Percentiles rank a stretch among this genome's conserved stretches.
Evolutionary conservation across 2,329 filamentous ascomycete genomes (phyloP).

Genomic region (Xylaria arbuscula): DNA sequence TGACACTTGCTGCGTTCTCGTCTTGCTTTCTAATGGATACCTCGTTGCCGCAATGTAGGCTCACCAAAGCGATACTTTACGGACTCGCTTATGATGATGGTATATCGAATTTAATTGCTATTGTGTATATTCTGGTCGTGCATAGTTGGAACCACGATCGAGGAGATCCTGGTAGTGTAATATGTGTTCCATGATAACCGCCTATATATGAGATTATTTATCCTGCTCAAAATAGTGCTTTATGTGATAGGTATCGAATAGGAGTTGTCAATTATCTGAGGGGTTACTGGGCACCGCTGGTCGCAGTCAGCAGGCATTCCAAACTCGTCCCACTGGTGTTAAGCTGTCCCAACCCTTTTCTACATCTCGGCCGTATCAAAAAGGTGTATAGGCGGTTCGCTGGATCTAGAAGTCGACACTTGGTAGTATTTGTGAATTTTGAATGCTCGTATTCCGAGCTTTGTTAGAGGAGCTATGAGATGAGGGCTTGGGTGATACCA

Average conservation of each 20-base stretch:
- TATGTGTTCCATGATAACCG: constrained; percentile 19
- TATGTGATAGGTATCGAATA: neutral
- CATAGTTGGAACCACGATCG: constrained; percentile 3
- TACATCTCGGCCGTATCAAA: neutral
- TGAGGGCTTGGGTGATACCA: too few species aligned
- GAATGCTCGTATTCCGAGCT: too few species aligned
- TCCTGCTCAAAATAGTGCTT: constrained; percentile 1
- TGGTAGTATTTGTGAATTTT: too few species aligned
- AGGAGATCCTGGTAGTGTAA: constrained; percentile 28
- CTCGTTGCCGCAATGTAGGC: constrained; percentile 48
- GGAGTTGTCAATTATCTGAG: neutral
- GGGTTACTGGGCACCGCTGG: neutral
- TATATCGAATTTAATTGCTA: constrained; percentile 51
- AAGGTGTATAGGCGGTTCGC: too few species aligned
- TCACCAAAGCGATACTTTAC: constrained; percentile 41
- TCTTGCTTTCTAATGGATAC: constrained; percentile 51
- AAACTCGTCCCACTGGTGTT: neutral
- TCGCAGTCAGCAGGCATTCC: neutral
- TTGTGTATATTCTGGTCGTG: constrained; percentile 48
- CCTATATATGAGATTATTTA: constrained; percentile 15
- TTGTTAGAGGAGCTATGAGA: too few species aligned
- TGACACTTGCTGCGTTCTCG: constrained; percentile 44
- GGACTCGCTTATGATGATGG: constrained; percentile 42
- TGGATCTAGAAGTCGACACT: too few species aligned
- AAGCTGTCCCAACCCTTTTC: neutral